phyloP scores from a whole-genome alignment of 1,139 yeast genomes.

The Yamadazyma songkhlaensis region DNA sequence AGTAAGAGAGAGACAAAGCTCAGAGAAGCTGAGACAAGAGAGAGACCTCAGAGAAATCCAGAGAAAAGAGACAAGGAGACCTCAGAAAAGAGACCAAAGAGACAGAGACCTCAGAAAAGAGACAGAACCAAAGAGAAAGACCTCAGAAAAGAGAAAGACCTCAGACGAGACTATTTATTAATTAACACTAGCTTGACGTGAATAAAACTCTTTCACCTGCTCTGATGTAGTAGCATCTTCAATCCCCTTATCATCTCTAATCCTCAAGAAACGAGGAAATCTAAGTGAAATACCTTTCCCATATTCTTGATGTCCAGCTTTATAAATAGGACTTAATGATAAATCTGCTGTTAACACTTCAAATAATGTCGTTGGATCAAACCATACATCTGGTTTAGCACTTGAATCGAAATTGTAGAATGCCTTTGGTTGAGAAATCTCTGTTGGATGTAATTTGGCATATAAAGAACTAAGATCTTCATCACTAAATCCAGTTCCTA shows the following conservation, averaged over 20 bases:
- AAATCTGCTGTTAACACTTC: constrained; percentile 95
- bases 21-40: too few relatives aligned
- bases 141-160: too few relatives aligned
- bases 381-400: constrained; percentile 92
- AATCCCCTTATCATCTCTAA: constrained; percentile 82
- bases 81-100: too few relatives aligned
- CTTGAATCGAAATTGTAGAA: constrained; percentile 61
- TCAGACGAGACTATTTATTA: too few relatives aligned
- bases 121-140: too few relatives aligned
- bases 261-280: constrained; percentile 83
- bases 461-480: constrained; percentile 66
- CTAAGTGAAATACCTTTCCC: constrained; percentile 90
- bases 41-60: too few relatives aligned
- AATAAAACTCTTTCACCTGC: constrained; percentile 87
- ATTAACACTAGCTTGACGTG: constrained; percentile 55
- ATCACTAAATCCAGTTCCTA: constrained; percentile 96
- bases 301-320: constrained; percentile 74
- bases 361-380: constrained; percentile 82
- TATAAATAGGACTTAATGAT: constrained; percentile 87
- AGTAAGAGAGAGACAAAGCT: constrained; percentile 4
- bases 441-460: constrained; percentile 65
- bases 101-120: too few relatives aligned
- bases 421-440: constrained; percentile 62
- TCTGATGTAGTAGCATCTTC: constrained; percentile 91
- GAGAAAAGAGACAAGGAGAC: too few relatives aligned